phyloP scores from a whole-genome alignment of 1,284 basidiomycete genomes.

The Ganoderma multipileum region DNA sequence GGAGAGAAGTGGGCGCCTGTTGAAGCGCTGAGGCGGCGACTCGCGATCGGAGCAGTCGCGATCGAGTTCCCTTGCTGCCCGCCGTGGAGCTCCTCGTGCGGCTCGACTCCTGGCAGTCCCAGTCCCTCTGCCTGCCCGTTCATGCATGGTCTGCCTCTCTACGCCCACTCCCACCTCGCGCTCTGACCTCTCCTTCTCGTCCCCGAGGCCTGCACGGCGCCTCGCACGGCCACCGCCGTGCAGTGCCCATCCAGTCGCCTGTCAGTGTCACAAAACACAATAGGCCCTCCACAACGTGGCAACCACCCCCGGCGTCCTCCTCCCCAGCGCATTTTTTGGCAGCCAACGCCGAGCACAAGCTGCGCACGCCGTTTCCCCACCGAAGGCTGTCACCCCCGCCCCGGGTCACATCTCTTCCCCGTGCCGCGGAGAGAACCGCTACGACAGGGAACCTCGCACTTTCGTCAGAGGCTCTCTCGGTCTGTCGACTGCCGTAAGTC shows the following conservation, averaged over 20 bases:
- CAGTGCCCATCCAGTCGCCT: constrained; percentile 20
- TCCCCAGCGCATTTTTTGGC: constrained; percentile 1
- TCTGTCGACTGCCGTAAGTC: constrained; percentile 35
- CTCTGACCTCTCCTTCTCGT: constrained; percentile 13
- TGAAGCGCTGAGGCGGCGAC: constrained; percentile 2
- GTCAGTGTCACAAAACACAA: constrained; percentile 32
- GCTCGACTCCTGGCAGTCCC: constrained; percentile 13
- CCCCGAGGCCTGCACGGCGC: constrained; percentile 13
- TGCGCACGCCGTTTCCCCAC: constrained; percentile 6
- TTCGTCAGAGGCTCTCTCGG: constrained; percentile 25
- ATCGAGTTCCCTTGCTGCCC: background rate
- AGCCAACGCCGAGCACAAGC: constrained; percentile 5
- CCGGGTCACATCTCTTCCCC: background rate
- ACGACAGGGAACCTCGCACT: background rate
- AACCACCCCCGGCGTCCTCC: constrained; percentile 22
- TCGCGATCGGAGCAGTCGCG: background rate
- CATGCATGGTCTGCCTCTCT: constrained; percentile 36
- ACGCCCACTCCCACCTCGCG: constrained; percentile 14
- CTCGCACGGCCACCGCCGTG: constrained; percentile 11
- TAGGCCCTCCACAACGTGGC: constrained; percentile 36
- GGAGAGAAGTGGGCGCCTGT: constrained; percentile 10
- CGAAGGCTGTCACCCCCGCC: constrained; percentile 6
- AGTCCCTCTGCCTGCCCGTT: constrained; percentile 34
- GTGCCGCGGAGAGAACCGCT: constrained; percentile 8
- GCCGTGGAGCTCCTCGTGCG: background rate